Conservation (phyloP, 805 yeast species). For the Dipodascopsis uninucleata region DNA sequence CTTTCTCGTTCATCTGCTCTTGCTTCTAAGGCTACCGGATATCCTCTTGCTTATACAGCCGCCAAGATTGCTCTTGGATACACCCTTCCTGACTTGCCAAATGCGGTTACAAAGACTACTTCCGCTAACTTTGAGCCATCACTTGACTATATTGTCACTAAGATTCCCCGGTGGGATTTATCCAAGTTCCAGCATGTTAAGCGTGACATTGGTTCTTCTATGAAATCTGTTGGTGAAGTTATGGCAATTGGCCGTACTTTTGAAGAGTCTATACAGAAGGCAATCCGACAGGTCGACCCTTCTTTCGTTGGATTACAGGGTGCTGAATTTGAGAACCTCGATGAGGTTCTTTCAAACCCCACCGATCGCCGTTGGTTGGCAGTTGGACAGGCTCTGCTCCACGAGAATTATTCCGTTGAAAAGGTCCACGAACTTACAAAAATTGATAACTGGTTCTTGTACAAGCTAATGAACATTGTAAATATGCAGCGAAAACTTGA, state of each 20-base stretch:
- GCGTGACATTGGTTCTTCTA: conserved; percentile 88
- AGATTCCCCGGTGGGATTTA: conserved; percentile 98
- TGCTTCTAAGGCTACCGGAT: conserved; percentile 98
- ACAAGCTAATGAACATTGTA: conserved; percentile 90
- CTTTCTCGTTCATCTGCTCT: conserved; percentile 94
- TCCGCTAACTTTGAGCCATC: conserved; percentile 97
- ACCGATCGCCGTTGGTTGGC: conserved; percentile 98
- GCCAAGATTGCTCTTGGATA: conserved; percentile 94
- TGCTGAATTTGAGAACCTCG: conserved; percentile 66
- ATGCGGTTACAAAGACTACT: conserved; percentile 94
- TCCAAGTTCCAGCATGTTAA: conserved; percentile 93
- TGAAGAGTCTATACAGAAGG: conserved; percentile 94
- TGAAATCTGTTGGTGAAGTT: conserved; percentile 99
- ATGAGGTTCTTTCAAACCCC: conserved; percentile 73
- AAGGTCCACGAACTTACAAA: conserved; percentile 85
- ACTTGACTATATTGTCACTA: conserved; percentile 91
- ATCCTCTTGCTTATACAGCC: conserved; percentile 97
- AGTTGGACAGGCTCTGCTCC: conserved; percentile 92
- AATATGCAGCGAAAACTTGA: conserved; percentile 80
- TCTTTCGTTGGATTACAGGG: conserved; percentile 90
- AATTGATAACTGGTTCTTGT: conserved; percentile 93
- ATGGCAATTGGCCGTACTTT: conserved; percentile 98
- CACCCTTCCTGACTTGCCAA: conserved; percentile 91
- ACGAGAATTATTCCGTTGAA: conserved; percentile 88
- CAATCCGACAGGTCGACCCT: conserved; percentile 93